Conservation (phyloP, 2,329 filamentous ascomycete genomes). For the Aspergillus sclerotialis region DNA sequence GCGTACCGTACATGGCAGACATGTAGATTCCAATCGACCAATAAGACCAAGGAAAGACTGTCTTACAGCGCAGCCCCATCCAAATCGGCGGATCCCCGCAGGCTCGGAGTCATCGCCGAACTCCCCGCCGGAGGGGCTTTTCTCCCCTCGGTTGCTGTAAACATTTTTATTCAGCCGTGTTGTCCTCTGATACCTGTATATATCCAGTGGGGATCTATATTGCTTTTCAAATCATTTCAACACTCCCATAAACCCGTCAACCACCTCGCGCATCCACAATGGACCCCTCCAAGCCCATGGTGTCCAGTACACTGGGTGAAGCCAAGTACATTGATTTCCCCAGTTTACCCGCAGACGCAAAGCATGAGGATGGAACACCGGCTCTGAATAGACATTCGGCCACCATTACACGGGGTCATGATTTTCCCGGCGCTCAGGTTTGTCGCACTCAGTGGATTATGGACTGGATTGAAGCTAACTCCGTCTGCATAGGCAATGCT, state of each 20-base stretch:
- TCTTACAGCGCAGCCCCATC: neutral
- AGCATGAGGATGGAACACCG: slow-evolving; percentile 50
- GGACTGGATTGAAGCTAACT: neutral
- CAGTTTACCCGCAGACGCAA: slow-evolving; percentile 46
- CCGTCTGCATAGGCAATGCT: slow-evolving; percentile 66
- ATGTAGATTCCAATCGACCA: neutral
- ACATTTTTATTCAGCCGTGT: neutral
- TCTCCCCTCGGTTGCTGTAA: neutral
- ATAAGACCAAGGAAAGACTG: neutral
- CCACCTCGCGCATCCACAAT: slow-evolving; percentile 9
- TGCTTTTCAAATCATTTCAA: neutral
- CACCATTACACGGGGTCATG: slow-evolving; percentile 73
- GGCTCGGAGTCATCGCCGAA: neutral
- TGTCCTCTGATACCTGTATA: neutral
- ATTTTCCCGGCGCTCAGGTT: slow-evolving; percentile 86
- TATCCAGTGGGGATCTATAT: neutral
- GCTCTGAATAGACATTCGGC: slow-evolving; percentile 81
- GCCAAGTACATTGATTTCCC: slow-evolving; percentile 53
- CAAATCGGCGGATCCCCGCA: no score
- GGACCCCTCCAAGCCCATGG: slow-evolving; percentile 15
- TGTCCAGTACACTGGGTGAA: slow-evolving; percentile 30
- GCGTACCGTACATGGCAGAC: no score
- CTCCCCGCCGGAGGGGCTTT: neutral
- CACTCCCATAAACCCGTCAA: neutral
- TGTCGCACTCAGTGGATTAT: slow-evolving; percentile 4